Conservation (phyloP, 495 filamentous ascomycete genomes). For the Talaromyces stipitatus region DNA sequence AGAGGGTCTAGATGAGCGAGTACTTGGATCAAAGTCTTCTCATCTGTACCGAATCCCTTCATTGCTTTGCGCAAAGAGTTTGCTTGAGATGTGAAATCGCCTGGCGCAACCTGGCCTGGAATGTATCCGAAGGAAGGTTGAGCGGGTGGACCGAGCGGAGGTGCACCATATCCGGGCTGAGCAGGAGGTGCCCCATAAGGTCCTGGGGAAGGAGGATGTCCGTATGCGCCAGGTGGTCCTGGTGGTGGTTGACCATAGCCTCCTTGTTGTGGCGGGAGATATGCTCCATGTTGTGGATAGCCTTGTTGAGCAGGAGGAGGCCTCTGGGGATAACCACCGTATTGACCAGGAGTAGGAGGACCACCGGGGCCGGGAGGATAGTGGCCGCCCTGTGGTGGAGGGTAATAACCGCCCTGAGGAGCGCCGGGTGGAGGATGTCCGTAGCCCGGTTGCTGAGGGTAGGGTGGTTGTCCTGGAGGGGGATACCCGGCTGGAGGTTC, state of each 20-base stretch:
- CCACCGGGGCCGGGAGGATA: constrained; percentile 30
- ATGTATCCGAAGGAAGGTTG: constrained; percentile 55
- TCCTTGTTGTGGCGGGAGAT: constrained; percentile 17
- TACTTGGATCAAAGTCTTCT: constrained; percentile 59
- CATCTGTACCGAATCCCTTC: constrained; percentile 89
- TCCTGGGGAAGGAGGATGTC: constrained; percentile 30
- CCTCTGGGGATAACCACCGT: constrained; percentile 20
- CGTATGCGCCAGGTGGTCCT: constrained; percentile 34
- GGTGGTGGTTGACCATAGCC: constrained; percentile 28
- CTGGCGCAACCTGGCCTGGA: constrained; percentile 52
- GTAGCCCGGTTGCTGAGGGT: not conserved
- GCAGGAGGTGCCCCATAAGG: constrained; percentile 28
- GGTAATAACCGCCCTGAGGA: constrained; percentile 11
- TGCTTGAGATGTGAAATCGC: constrained; percentile 57
- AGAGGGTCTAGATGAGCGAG: constrained; percentile 63
- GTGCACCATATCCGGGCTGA: constrained; percentile 11
- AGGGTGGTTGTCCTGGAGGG: not conserved
- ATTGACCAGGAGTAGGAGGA: constrained; percentile 19
- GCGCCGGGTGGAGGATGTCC: not conserved
- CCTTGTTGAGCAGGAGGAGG: constrained; percentile 3
- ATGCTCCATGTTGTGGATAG: constrained; percentile 16
- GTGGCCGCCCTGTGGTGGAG: constrained; percentile 19
- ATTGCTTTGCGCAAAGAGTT: constrained; percentile 69
- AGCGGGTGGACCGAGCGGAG: constrained; percentile 32
- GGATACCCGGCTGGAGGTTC: not conserved